phyloP scores from a whole-genome alignment of 2,329 filamentous ascomycete species.

The Harringtonia aguacate region DNA sequence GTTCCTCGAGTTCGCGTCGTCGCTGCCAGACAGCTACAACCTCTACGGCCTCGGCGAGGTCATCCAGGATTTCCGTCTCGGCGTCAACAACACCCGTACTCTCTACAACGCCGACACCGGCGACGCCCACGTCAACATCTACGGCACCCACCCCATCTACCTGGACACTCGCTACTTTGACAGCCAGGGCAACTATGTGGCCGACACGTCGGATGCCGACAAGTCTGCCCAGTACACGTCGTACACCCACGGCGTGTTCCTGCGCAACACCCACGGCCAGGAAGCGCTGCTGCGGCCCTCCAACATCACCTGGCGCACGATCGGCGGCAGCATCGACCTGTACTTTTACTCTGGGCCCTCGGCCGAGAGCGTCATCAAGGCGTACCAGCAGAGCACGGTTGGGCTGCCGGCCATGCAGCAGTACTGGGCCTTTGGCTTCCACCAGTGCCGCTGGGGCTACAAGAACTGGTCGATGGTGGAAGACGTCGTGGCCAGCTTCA shows the following conservation, averaged over 20 bases:
- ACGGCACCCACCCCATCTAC: slow-evolving; percentile 55
- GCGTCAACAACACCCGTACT: slow-evolving; percentile 56
- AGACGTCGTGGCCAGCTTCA: slow-evolving; percentile 57
- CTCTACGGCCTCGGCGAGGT: slow-evolving; percentile 72
- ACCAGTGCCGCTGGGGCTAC: slow-evolving; percentile 80
- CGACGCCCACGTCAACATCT: slow-evolving; percentile 46
- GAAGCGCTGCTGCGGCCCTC: slow-evolving; percentile 43
- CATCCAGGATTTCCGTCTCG: slow-evolving; percentile 60
- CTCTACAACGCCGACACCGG: slow-evolving; percentile 10
- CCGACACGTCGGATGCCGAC: slow-evolving; percentile 37
- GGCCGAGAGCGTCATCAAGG: slow-evolving; percentile 55
- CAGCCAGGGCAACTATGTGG: slow-evolving; percentile 40
- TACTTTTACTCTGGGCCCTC: slow-evolving; percentile 70
- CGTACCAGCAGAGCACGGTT: slow-evolving; percentile 51
- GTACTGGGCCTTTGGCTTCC: slow-evolving; percentile 73
- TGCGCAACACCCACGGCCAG: slow-evolving; percentile 54
- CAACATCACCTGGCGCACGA: slow-evolving; percentile 41
- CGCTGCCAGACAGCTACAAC: slow-evolving; percentile 55
- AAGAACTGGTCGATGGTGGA: slow-evolving; percentile 58
- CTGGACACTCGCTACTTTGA: slow-evolving; percentile 61
- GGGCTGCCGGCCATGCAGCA: slow-evolving; percentile 70
- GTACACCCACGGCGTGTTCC: slow-evolving; percentile 46
- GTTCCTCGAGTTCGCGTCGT: slow-evolving; percentile 63
- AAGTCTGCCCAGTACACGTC: slow-evolving; percentile 31
- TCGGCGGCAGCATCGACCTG: slow-evolving; percentile 69